Conservation (phyloP, 345 rosid species). For the Salix dunnii region DNA sequence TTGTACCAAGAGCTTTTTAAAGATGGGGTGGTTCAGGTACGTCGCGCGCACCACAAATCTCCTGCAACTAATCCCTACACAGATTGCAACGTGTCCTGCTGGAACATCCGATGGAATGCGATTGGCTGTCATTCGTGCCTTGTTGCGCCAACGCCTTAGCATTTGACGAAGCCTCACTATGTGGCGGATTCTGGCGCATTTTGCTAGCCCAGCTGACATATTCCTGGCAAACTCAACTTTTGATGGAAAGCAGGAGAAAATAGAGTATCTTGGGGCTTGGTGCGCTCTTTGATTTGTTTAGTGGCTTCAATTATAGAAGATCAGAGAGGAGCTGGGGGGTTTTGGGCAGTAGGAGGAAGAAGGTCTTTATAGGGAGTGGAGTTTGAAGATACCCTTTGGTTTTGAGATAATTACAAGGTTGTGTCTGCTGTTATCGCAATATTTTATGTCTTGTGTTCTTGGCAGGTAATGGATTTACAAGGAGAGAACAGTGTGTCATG, state of each 20-base stretch:
- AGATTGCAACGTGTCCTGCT: slow-evolving; percentile 82
- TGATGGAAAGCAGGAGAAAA: background rate
- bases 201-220: slow-evolving; percentile 61
- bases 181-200: slow-evolving; percentile 93
- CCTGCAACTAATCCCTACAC: slow-evolving; percentile 59
- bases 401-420: slow-evolving; percentile 40
- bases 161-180: slow-evolving; percentile 85
- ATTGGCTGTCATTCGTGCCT: slow-evolving; percentile 60
- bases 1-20: slow-evolving; percentile 56
- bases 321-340: slow-evolving; percentile 24
- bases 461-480: slow-evolving; percentile 9
- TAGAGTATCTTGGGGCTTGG: background rate
- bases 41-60: slow-evolving; percentile 84
- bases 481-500: background rate
- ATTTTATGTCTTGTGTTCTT: background rate
- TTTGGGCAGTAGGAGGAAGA: slow-evolving; percentile 12
- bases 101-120: slow-evolving; percentile 82
- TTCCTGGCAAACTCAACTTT: background rate
- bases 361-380: slow-evolving; percentile 33
- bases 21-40: slow-evolving; percentile 84
- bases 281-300: background rate
- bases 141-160: slow-evolving; percentile 83
- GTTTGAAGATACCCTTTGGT: slow-evolving; percentile 27
- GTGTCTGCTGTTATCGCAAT: slow-evolving; percentile 16
- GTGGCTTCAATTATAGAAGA: background rate